These are phyloP conservation scores for Alternaria gaisen DNA, from an alignment of 2,329 filamentous ascomycete species.

Conservation along the genomic window DNA sequence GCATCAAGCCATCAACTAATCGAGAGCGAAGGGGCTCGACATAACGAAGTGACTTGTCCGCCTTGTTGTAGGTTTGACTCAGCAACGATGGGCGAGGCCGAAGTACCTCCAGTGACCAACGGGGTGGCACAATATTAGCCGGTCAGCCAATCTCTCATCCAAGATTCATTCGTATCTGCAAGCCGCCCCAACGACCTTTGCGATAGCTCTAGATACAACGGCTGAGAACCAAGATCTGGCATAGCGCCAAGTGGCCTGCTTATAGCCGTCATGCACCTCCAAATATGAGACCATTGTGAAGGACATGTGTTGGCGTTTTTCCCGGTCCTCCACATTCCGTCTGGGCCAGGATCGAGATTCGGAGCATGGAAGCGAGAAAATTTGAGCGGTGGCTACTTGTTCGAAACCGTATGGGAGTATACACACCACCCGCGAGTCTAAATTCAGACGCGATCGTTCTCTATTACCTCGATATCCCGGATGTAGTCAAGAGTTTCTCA, in stretches of 20 bases:
- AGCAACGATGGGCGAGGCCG: neutral
- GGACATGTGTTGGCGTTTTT: neutral
- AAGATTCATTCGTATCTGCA: constrained; percentile 14
- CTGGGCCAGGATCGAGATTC: neutral
- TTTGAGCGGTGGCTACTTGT: neutral
- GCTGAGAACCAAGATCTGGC: neutral
- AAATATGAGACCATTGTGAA: neutral
- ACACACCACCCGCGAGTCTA: neutral
- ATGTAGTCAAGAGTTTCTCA: neutral
- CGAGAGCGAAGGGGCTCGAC: neutral
- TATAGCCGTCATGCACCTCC: constrained; percentile 5
- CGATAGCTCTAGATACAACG: neutral
- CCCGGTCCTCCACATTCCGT: neutral
- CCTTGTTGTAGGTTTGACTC: neutral
- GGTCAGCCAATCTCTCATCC: constrained; percentile 18
- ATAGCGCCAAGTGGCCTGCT: neutral
- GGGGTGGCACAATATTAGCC: constrained; percentile 23
- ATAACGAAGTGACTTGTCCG: neutral
- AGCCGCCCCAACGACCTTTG: neutral
- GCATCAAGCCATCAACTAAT: neutral
- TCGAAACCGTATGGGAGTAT: neutral
- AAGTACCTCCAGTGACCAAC: constrained; percentile 2
- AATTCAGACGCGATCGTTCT: neutral
- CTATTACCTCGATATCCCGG: neutral
- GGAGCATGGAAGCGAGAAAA: neutral